Percentiles rank a stretch among this genome's conserved stretches.
Evolutionary conservation across 2,329 filamentous ascomycete species (phyloP).

Genomic region (Ophiostoma montium): DNA sequence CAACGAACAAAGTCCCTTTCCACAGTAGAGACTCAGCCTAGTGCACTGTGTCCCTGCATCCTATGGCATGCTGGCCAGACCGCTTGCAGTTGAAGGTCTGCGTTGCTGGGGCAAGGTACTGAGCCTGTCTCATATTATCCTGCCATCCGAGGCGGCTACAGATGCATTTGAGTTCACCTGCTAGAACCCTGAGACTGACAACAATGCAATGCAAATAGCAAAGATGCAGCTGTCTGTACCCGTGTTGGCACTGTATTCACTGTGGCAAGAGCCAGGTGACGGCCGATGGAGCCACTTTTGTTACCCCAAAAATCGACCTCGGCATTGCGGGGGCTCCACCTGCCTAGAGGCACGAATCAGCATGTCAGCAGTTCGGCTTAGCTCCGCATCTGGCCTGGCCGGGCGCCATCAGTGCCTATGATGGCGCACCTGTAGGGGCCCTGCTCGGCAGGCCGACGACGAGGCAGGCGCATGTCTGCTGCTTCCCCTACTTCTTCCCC

Average conservation of each 20-base stretch:
- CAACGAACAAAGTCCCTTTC: too few species aligned
- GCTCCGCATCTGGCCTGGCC: slow-evolving; percentile 6
- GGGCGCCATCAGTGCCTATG: not conserved
- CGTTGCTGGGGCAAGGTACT: too few species aligned
- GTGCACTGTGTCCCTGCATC: too few species aligned
- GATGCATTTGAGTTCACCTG: too few species aligned
- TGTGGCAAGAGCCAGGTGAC: slow-evolving; percentile 2
- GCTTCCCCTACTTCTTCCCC: not conserved
- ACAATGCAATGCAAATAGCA: too few species aligned
- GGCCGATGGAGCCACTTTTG: not conserved
- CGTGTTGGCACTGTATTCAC: not conserved
- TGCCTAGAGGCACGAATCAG: slow-evolving; percentile 25
- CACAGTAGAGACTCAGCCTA: too few species aligned
- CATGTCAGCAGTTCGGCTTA: slow-evolving; percentile 25
- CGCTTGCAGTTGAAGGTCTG: too few species aligned
- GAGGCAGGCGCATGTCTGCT: slow-evolving; percentile 4
- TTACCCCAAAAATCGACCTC: slow-evolving; percentile 20
- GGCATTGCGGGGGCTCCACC: slow-evolving; percentile 15
- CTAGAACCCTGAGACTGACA: too few species aligned
- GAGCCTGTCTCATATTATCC: too few species aligned
- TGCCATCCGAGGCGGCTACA: too few species aligned
- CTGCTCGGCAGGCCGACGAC: not conserved
- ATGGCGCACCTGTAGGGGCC: too few species aligned
- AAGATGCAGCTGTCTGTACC: not conserved
- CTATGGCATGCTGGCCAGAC: too few species aligned